phyloP scores from a whole-genome alignment of 495 filamentous ascomycete species.

The Usnea hakonensis region DNA sequence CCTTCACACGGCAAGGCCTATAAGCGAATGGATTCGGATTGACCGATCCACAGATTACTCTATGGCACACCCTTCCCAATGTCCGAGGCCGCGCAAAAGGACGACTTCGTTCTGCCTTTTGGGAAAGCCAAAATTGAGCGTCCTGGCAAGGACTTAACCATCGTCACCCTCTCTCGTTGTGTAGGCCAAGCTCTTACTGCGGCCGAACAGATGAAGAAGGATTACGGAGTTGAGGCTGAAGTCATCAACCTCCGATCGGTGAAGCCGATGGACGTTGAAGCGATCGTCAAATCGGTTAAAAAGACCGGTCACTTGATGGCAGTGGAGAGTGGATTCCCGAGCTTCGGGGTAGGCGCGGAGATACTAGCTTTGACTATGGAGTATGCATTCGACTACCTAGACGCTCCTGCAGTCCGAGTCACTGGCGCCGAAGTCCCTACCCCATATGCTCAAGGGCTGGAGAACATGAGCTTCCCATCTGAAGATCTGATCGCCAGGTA shows the following conservation, averaged over 20 bases:
- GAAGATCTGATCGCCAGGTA: slow-evolving; percentile 75
- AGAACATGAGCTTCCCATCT: slow-evolving; percentile 87
- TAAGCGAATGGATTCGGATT: slow-evolving; percentile 13
- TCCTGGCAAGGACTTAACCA: slow-evolving; percentile 87
- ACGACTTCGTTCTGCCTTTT: slow-evolving; percentile 91
- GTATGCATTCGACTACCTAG: slow-evolving; percentile 95
- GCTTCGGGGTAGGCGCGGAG: slow-evolving; percentile 85
- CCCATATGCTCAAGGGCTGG: slow-evolving; percentile 79
- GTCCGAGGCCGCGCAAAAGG: slow-evolving; percentile 88
- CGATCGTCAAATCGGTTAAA: slow-evolving; percentile 93
- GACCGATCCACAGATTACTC: slow-evolving; percentile 53
- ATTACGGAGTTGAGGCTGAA: slow-evolving; percentile 91
- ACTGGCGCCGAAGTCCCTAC: slow-evolving; percentile 96
- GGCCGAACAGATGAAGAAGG: slow-evolving; percentile 83
- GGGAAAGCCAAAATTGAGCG: slow-evolving; percentile 99
- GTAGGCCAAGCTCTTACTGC: slow-evolving; percentile 88
- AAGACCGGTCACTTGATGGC: slow-evolving; percentile 90
- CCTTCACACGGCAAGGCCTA: neutral
- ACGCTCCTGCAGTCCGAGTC: slow-evolving; percentile 84
- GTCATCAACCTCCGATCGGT: slow-evolving; percentile 96
- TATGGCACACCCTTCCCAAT: slow-evolving; percentile 93
- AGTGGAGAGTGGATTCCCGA: slow-evolving; percentile 93
- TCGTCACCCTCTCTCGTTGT: slow-evolving; percentile 88
- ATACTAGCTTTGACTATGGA: slow-evolving; percentile 92
- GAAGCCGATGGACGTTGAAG: slow-evolving; percentile 92